A percentile compares a stretch with the other conserved stretches of the same genome.
Conservation (phyloP, 306 rosid species). For the Clitoria ternatea region DNA sequence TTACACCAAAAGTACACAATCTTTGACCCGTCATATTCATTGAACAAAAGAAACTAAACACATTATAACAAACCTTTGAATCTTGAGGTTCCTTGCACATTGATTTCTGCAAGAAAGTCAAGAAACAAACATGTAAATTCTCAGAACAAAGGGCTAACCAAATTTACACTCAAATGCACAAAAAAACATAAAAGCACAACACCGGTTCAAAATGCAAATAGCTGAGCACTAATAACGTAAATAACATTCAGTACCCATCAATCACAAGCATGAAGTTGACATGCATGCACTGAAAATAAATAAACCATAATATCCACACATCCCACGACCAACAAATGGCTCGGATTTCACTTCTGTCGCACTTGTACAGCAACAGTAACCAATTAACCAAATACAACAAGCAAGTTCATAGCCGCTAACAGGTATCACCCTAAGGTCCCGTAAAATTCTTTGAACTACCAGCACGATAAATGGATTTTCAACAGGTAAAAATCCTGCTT, state of each 20-base stretch:
- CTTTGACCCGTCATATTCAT: neutral
- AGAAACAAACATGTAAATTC: constrained; percentile 12
- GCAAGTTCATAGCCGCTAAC: neutral
- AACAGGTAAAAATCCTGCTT: neutral
- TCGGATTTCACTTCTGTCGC: neutral
- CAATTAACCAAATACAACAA: constrained; percentile 9
- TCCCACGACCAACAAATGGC: neutral
- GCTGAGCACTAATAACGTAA: neutral
- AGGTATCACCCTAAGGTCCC: neutral
- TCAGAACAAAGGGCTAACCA: constrained; percentile 6
- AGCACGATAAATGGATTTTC: neutral
- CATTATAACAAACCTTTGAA: constrained; percentile 62
- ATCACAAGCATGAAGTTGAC: neutral
- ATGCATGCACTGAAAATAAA: neutral
- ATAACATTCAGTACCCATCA: neutral
- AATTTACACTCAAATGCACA: neutral
- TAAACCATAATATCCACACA: neutral
- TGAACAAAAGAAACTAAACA: constrained; percentile 11
- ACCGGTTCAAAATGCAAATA: neutral
- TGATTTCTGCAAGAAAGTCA: constrained; percentile 62
- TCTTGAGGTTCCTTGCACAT: constrained; percentile 70
- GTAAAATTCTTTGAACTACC: neutral
- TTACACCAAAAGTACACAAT: neutral
- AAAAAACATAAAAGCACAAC: neutral
- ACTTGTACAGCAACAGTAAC: neutral